phyloP scores from a whole-genome alignment of 2,329 filamentous ascomycete genomes.

The Cordyceps cicadae region DNA sequence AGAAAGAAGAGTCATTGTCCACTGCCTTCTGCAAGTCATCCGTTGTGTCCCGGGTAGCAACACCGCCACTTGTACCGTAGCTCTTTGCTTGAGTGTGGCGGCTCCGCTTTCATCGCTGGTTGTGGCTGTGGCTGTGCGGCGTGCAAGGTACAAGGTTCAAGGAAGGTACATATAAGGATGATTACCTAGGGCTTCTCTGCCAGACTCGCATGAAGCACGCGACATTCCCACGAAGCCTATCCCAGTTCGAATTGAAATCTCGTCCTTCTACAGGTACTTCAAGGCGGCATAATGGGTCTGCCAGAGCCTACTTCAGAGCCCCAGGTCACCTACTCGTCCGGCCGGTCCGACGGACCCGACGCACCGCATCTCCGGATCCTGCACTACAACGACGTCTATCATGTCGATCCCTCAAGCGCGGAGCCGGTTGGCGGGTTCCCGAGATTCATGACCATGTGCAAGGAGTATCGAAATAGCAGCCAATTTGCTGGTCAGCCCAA shows the following conservation, averaged over 20 bases:
- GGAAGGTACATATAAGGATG: too few relatives aligned
- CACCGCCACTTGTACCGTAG: too few relatives aligned
- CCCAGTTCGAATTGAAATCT: not conserved
- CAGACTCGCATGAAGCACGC: not conserved
- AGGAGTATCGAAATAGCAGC: conserved; percentile 60
- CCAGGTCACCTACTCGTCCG: conserved; percentile 13
- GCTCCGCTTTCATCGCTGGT: conserved; percentile 6
- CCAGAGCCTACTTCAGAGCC: conserved; percentile 10
- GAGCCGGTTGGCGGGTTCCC: conserved; percentile 77
- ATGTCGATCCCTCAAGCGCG: conserved; percentile 65
- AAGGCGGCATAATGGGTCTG: not conserved
- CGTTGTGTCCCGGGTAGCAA: not conserved
- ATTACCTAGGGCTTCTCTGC: not conserved
- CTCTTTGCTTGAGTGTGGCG: not conserved
- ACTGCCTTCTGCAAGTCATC: too few relatives aligned
- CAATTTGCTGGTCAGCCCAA: conserved; percentile 55
- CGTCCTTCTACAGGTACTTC: not conserved
- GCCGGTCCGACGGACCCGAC: conserved; percentile 14
- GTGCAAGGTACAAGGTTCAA: not conserved
- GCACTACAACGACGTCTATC: conserved; percentile 93
- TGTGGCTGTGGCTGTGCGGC: not conserved
- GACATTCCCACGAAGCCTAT: not conserved
- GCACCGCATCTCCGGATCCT: conserved; percentile 68
- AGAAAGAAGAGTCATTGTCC: too few relatives aligned
- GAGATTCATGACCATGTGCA: conserved; percentile 70